Evolutionary conservation across 495 filamentous ascomycete genomes (phyloP).

Genomic region (Daldinia vernicosa): DNA sequence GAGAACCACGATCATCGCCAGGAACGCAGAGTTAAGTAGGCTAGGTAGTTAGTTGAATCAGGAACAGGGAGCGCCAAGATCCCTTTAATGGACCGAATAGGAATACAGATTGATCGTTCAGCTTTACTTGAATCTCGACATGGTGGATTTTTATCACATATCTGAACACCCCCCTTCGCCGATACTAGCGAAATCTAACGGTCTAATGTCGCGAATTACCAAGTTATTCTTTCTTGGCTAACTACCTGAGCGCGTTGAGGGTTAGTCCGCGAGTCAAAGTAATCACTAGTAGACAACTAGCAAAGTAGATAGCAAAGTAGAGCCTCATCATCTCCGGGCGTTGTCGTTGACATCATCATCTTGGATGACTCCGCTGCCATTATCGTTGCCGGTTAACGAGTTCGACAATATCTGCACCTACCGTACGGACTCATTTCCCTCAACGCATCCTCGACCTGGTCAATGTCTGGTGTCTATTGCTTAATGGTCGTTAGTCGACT

Average conservation of each 20-base stretch:
- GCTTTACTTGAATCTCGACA: conserved; percentile 5
- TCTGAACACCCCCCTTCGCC: conserved; percentile 2
- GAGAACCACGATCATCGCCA: conserved; percentile 20
- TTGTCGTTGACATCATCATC: conserved; percentile 8
- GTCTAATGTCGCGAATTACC: conserved; percentile 2
- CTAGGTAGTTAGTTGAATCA: conserved; percentile 18
- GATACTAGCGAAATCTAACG: conserved; percentile 9
- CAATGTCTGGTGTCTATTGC: conserved; percentile 43
- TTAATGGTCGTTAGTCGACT: conserved; percentile 27
- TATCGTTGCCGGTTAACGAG: background rate
- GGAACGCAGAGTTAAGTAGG: conserved; percentile 20
- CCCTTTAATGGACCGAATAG: conserved; percentile 24
- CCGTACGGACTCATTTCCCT: conserved; percentile 1
- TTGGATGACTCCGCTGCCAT: background rate
- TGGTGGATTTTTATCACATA: background rate
- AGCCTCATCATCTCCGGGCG: background rate
- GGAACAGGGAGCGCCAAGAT: conserved; percentile 36
- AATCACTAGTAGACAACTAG: background rate
- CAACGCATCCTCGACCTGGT: conserved; percentile 2
- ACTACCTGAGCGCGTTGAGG: background rate
- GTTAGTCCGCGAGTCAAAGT: background rate
- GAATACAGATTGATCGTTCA: conserved; percentile 10
- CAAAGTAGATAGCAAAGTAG: background rate
- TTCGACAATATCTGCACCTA: conserved; percentile 11
- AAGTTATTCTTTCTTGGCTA: background rate